These are phyloP conservation scores for Ramaria sp. DNA, from an alignment of 768 basidiomycete genomes.

Conservation along the genomic window DNA sequence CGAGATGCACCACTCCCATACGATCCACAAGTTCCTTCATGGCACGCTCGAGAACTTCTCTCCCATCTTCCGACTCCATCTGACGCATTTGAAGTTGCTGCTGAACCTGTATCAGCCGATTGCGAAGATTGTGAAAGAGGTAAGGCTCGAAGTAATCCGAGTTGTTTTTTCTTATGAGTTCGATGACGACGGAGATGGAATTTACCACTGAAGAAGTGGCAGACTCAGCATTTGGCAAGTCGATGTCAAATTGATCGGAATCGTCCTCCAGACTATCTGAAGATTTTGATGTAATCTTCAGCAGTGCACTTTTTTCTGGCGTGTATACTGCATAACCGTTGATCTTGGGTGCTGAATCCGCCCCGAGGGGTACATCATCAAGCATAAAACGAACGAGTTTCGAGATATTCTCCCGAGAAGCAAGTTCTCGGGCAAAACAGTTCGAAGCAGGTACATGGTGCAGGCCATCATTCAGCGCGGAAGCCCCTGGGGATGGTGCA, in stretches of 20 bases:
- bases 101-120: conserved; percentile 80
- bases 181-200: conserved; percentile 81
- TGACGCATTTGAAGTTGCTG: conserved; percentile 47
- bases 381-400: conserved; percentile 72
- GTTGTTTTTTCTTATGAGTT: conserved; percentile 94
- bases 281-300: background rate
- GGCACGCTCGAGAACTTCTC: conserved; percentile 56
- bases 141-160: conserved; percentile 98
- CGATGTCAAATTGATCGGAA: background rate
- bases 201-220: conserved; percentile 73
- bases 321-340: background rate
- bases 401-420: conserved; percentile 55
- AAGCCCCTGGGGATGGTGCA: conserved; percentile 65
- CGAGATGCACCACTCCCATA: conserved; percentile 87
- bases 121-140: conserved; percentile 87
- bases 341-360: background rate
- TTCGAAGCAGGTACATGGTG: conserved; percentile 72
- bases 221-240: conserved; percentile 32
- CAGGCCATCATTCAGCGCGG: conserved; percentile 57
- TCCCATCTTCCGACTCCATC: conserved; percentile 39
- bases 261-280: background rate
- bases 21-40: conserved; percentile 76
- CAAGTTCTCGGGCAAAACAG: conserved; percentile 81
- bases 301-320: background rate
- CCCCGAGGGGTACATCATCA: conserved; percentile 34